Evolutionary conservation across 768 basidiomycete species (phyloP).

Genomic region (Russula virescens): DNA sequence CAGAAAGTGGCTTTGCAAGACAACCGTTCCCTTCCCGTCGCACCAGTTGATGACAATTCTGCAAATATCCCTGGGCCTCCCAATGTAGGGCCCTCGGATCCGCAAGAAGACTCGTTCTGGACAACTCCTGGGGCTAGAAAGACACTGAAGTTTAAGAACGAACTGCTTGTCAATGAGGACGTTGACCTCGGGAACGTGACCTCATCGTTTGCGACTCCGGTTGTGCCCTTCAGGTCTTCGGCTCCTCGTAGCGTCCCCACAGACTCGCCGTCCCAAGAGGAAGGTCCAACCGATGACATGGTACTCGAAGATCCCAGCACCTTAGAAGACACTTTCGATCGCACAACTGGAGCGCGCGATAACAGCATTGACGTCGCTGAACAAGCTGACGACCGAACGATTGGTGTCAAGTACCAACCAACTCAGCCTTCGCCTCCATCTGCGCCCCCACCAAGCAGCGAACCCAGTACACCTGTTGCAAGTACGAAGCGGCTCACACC

Average conservation of each 20-base stretch:
- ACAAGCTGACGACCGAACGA: not conserved
- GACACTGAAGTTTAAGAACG: conserved; percentile 57
- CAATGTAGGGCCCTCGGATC: conserved; percentile 27
- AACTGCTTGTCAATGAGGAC: conserved; percentile 56
- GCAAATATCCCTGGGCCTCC: conserved; percentile 25
- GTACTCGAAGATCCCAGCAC: conserved; percentile 1
- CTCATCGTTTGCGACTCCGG: conserved; percentile 40
- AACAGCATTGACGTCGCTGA: not conserved
- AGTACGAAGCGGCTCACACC: not conserved
- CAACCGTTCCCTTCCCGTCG: conserved; percentile 21
- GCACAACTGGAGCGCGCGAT: not conserved
- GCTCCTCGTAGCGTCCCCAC: not conserved
- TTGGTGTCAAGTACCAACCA: not conserved
- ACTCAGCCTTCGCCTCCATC: not conserved
- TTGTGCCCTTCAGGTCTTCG: conserved; percentile 26
- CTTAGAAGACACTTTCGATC: conserved; percentile 20
- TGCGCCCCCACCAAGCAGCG: not conserved
- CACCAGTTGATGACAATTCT: conserved; percentile 23
- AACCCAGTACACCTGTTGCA: conserved; percentile 3
- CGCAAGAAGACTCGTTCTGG: conserved; percentile 57
- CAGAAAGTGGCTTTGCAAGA: conserved; percentile 31
- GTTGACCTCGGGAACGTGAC: conserved; percentile 45
- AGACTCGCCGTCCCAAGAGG: not conserved
- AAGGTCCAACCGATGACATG: not conserved
- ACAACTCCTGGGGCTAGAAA: conserved; percentile 52